phyloP scores from a whole-genome alignment of 495 filamentous ascomycete genomes.

The Xylaria telfairii region DNA sequence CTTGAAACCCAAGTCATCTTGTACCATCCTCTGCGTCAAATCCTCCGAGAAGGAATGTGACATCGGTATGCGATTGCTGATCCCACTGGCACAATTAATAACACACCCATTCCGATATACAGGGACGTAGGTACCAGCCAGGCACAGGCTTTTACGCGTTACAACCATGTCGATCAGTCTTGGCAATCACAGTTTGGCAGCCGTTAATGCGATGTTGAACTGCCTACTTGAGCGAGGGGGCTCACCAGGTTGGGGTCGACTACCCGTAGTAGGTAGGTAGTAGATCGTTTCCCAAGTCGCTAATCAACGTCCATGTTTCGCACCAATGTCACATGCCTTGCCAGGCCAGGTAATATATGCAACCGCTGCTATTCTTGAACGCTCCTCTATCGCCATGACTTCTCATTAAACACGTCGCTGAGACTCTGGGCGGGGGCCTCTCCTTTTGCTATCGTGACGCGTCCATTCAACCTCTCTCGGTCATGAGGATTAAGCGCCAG shows the following conservation, averaged over 20 bases:
- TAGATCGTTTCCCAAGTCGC: neutral
- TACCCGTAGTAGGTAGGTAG: conserved; percentile 23
- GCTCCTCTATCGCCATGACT: neutral
- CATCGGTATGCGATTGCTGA: neutral
- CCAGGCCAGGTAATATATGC: conserved; percentile 6
- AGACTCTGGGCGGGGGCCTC: neutral
- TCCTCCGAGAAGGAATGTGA: neutral
- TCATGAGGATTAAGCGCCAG: conserved; percentile 1
- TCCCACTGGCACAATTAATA: neutral
- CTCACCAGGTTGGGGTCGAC: conserved; percentile 6
- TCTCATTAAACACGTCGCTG: neutral
- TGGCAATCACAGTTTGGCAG: conserved; percentile 9
- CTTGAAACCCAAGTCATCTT: conserved; percentile 4
- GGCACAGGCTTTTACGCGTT: neutral
- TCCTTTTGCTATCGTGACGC: conserved; percentile 1
- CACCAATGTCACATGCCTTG: conserved; percentile 21
- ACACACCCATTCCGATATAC: neutral
- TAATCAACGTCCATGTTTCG: conserved; percentile 17
- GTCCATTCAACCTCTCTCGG: neutral
- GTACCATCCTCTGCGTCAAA: neutral
- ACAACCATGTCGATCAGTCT: conserved; percentile 9
- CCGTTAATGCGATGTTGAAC: conserved; percentile 7
- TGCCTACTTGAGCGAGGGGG: conserved; percentile 14
- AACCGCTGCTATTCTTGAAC: neutral
- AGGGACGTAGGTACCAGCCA: conserved; percentile 10